Percentiles rank a stretch among this genome's conserved stretches.
Evolutionary conservation across 805 yeast genomes (phyloP).

Genomic region (Candida easanensis): DNA sequence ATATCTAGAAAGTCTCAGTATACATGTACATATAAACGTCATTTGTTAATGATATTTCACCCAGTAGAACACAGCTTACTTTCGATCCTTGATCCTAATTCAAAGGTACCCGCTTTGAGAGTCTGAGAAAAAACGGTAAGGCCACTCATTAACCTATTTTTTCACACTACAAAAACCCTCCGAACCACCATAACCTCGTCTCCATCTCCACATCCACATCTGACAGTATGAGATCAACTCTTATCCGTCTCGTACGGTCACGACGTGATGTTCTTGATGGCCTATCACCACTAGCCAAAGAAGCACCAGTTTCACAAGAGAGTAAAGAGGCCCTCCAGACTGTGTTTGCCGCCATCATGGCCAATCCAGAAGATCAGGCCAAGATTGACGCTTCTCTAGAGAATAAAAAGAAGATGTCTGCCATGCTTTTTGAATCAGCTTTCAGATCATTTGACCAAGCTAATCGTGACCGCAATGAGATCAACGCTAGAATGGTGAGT

Average conservation of each 20-base stretch:
- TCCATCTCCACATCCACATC: neutral
- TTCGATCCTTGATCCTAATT: no score
- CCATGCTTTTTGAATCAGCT: constrained; percentile 7
- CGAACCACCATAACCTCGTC: no score
- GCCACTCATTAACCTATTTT: no score
- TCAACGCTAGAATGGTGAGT: constrained; percentile 1
- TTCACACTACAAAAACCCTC: no score
- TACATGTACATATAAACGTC: no score
- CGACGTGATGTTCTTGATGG: neutral
- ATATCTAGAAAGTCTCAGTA: no score
- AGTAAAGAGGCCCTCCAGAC: neutral
- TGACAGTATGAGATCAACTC: neutral
- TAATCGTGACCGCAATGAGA: neutral
- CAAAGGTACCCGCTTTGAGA: no score
- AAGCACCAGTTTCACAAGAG: constrained; percentile 3
- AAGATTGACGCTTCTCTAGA: neutral
- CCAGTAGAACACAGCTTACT: neutral
- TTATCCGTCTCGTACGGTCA: neutral
- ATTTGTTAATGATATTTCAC: neutral
- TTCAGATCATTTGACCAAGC: constrained; percentile 1
- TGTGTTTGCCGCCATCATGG: constrained; percentile 4
- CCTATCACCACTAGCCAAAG: constrained; percentile 7
- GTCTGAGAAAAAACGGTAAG: no score
- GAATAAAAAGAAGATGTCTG: neutral
- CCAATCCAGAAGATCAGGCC: constrained; percentile 2